Evolutionary conservation across 345 rosid genomes (phyloP).

Genomic region (Citrus maxima): DNA sequence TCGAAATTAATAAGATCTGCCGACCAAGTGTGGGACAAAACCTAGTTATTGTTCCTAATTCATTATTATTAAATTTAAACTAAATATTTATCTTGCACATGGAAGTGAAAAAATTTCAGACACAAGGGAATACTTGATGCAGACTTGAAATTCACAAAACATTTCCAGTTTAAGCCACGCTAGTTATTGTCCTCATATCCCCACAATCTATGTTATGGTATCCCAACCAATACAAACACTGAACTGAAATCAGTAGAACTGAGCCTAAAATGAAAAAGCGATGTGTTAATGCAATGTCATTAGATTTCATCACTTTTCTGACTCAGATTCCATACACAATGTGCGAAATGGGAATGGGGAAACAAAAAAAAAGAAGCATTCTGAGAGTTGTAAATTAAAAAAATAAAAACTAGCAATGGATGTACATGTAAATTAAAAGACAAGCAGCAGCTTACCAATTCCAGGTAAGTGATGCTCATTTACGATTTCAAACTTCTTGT

Average conservation of each 20-base stretch:
- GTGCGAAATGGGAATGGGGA: neutral
- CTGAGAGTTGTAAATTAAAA: conserved; percentile 10
- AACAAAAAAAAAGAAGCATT: neutral
- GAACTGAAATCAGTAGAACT: neutral
- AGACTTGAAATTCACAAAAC: neutral
- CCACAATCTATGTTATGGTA: neutral
- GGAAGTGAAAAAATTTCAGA: neutral
- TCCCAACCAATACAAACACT: neutral
- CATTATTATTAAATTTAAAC: neutral
- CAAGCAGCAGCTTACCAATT: conserved; percentile 51
- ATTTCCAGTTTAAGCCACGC: neutral
- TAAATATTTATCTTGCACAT: neutral
- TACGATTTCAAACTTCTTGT: conserved; percentile 92
- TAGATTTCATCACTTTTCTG: neutral
- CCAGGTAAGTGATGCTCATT: conserved; percentile 86
- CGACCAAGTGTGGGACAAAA: neutral
- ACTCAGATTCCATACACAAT: neutral
- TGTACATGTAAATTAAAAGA: neutral
- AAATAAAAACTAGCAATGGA: neutral
- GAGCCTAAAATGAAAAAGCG: neutral
- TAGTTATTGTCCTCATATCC: neutral
- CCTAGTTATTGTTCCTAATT: neutral
- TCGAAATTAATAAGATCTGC: conserved; percentile 1
- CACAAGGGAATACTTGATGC: neutral
- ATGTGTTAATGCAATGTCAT: neutral